Conservation (phyloP, 2,329 filamentous ascomycete genomes). For the Botrytis cinerea region DNA sequence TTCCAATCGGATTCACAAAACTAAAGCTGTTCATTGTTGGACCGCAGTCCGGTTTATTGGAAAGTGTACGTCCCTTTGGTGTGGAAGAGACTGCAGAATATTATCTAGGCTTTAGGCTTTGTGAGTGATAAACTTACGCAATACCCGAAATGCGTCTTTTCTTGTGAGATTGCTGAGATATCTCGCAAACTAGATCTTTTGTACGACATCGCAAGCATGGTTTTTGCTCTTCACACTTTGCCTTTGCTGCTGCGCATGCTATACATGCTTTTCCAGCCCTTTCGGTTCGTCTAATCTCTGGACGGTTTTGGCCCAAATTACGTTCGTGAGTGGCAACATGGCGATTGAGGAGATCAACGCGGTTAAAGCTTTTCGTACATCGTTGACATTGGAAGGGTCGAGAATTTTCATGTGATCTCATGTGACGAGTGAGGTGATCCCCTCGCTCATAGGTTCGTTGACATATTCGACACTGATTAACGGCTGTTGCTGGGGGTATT, state of each 20-base stretch:
- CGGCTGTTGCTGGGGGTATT: neutral
- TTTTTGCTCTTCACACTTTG: conserved; percentile 33
- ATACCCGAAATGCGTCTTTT: neutral
- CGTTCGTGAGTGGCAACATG: conserved; percentile 30
- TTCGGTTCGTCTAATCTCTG: conserved; percentile 20
- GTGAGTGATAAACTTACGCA: neutral
- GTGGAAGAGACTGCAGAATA: neutral
- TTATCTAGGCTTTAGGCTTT: neutral
- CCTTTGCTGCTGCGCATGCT: conserved; percentile 30
- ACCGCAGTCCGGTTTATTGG: neutral
- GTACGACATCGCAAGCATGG: conserved; percentile 30
- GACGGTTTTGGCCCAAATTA: conserved; percentile 13
- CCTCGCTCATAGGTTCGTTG: conserved; percentile 31
- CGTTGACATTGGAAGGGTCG: conserved; percentile 29
- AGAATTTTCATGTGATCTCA: conserved; percentile 35
- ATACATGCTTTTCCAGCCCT: conserved; percentile 30
- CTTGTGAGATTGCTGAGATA: neutral
- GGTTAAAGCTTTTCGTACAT: conserved; percentile 30
- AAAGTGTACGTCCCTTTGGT: neutral
- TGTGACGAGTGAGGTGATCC: conserved; percentile 26
- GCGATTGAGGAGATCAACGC: conserved; percentile 27
- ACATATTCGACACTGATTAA: conserved; percentile 30
- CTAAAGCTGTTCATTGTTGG: neutral
- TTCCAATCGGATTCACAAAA: neutral
- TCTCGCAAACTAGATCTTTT: conserved; percentile 28